Conservation (phyloP, 2,329 filamentous ascomycete species). For the Fusarium haematococcum region DNA sequence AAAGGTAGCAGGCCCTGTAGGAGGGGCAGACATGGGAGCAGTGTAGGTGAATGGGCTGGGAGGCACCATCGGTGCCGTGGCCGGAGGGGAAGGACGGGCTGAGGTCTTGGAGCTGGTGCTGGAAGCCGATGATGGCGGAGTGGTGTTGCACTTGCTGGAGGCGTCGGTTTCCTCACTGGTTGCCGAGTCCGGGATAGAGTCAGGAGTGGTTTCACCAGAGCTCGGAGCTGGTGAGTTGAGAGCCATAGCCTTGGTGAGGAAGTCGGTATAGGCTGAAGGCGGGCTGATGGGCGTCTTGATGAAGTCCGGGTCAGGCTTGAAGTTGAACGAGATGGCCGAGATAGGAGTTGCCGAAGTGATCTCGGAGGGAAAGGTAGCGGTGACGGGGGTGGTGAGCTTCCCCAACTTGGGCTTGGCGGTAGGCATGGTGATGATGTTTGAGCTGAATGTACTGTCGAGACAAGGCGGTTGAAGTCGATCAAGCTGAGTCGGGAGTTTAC, state of each 20-base stretch:
- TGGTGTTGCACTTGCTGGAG: slow-evolving; percentile 67
- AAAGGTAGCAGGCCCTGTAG: slow-evolving; percentile 70
- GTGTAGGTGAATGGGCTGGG: slow-evolving; percentile 65
- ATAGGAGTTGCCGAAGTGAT: slow-evolving; percentile 76
- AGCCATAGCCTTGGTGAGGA: slow-evolving; percentile 82
- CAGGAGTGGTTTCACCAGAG: slow-evolving; percentile 62
- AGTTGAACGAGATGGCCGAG: slow-evolving; percentile 57
- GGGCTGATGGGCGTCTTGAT: slow-evolving; percentile 95
- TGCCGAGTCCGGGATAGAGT: slow-evolving; percentile 66
- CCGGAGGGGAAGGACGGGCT: slow-evolving; percentile 44
- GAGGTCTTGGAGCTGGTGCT: slow-evolving; percentile 46
- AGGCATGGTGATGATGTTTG: slow-evolving; percentile 58
- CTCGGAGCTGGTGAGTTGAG: slow-evolving; percentile 75
- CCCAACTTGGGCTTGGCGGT: slow-evolving; percentile 69
- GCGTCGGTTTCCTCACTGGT: slow-evolving; percentile 66
- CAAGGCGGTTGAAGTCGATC: slow-evolving; percentile 16
- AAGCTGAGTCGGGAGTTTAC: slow-evolving; percentile 25
- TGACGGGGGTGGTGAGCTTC: slow-evolving; percentile 72
- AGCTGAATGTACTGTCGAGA: slow-evolving; percentile 13
- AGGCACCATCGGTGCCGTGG: slow-evolving; percentile 55
- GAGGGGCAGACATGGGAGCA: slow-evolving; percentile 69
- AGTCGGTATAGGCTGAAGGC: slow-evolving; percentile 90
- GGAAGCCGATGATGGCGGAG: slow-evolving; percentile 61
- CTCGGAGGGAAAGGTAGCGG: slow-evolving; percentile 71
- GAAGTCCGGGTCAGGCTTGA: slow-evolving; percentile 60